Base-by-base conservation (phyloP, 2,329 filamentous ascomycete species). In the Endoconidiophora polonica region DNA sequence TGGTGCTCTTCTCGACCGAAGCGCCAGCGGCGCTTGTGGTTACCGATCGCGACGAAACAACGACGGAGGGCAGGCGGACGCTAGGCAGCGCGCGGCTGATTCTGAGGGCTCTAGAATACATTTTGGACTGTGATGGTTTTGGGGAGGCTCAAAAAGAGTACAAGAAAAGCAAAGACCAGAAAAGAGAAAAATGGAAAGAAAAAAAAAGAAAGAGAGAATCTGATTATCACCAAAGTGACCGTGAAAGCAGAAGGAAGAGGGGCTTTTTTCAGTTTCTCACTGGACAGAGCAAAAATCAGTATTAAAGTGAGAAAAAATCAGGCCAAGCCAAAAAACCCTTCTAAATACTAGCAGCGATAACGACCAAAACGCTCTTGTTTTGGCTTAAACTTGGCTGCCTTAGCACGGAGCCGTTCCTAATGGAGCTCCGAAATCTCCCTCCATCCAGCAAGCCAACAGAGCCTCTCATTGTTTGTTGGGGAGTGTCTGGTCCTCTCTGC, bases 11-110 rank as follows among this genome's bases (percentile, higher is more conserved):
- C 66, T 90, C 86, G 61, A 87, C 81, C 66, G 93, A 86, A 61
- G 87, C 81, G 61, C 84, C 90, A 58, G 91, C 91, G 57, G 91
- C 91, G 69, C 96, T 83, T 58, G 91, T 96, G 59, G 91, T 98
- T 62, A 98, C 91, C 59, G 77, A 77, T 65, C 90, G 79, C 64
- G 78, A 71, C 58, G 73, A 69, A 56, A 67, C 66, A 52, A 66
- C 60, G 54, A 71, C 62, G 52, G 65, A 61, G 49, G 67, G 64
- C 56, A 65, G 64, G 56, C 67, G 65, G 60, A 67, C 62, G 62
- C 72, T 70, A 66, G 82, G 64, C 61, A 78, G 73, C 65, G 72
- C 71, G 64, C 76, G 72, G 61, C 75, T 67, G 54, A 69, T 70
- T 68, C 77, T 73, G 63, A 82, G 68, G 65, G 78, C 71, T 69